Evolutionary conservation across 2,329 filamentous ascomycete genomes (phyloP).

Genomic region (Pestalotiopsis sp.): DNA sequence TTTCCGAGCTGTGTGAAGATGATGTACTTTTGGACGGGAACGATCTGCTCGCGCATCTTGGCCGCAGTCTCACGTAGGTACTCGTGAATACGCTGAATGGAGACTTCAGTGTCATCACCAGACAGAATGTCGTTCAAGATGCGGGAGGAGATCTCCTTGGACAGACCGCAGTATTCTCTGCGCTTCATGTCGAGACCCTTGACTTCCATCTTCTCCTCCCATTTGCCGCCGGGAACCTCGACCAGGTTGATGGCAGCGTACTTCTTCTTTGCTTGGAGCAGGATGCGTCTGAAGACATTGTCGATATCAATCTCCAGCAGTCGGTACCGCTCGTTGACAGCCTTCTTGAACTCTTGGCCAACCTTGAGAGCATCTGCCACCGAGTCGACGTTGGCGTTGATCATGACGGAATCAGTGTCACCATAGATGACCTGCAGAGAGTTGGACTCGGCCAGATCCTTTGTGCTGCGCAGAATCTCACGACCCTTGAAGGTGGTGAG

Average conservation of each 20-base stretch:
- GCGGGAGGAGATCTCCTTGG: constrained; percentile 89
- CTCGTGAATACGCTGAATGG: constrained; percentile 89
- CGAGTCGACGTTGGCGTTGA: constrained; percentile 96
- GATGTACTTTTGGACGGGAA: constrained; percentile 86
- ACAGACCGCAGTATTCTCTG: constrained; percentile 93
- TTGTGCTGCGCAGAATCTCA: constrained; percentile 95
- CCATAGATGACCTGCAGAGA: constrained; percentile 96
- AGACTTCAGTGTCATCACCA: constrained; percentile 86
- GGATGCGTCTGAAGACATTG: constrained; percentile 90
- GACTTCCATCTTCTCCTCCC: constrained; percentile 92
- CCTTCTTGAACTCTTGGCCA: constrained; percentile 90
- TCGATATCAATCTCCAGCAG: constrained; percentile 98
- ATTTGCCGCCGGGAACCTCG: constrained; percentile 80
- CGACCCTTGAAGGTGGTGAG: constrained; percentile 96
- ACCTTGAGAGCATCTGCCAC: constrained; percentile 89
- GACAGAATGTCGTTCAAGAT: constrained; percentile 94
- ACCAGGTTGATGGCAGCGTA: constrained; percentile 96
- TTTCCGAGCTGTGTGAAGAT: constrained; percentile 99
- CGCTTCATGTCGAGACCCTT: constrained; percentile 98
- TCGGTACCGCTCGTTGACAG: constrained; percentile 91
- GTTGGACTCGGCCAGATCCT: constrained; percentile 90
- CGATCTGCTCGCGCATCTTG: constrained; percentile 80
- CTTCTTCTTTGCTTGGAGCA: constrained; percentile 98
- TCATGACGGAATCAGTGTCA: constrained; percentile 99
- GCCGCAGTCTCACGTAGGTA: constrained; percentile 82